phyloP scores from a whole-genome alignment of 2,329 filamentous ascomycete species.

The Apiospora hydei region DNA sequence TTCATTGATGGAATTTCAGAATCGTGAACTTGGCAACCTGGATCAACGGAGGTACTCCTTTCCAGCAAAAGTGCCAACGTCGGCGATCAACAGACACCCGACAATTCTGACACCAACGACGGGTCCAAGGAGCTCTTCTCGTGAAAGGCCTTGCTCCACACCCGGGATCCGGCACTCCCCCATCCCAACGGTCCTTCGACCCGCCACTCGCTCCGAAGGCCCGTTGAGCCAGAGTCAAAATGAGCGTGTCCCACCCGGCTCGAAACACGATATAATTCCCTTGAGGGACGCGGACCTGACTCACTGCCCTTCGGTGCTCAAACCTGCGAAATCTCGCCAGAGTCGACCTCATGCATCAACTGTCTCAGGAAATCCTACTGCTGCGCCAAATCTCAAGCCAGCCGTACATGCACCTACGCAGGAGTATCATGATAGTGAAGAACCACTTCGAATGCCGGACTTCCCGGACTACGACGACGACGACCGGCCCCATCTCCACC shows the following conservation, averaged over 20 bases:
- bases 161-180: conserved; percentile 4
- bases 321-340: conserved; percentile 24
- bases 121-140: conserved; percentile 26
- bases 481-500: conserved; percentile 23
- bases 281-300: neutral
- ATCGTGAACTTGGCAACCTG: conserved; percentile 36
- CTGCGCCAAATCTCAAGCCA: conserved; percentile 22
- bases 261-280: neutral
- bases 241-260: neutral
- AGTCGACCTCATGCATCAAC: conserved; percentile 2
- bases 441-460: neutral
- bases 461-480: neutral
- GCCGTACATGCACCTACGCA: neutral
- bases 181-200: conserved; percentile 16
- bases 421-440: neutral
- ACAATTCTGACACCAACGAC: conserved; percentile 31
- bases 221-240: neutral
- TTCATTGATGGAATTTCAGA: conserved; percentile 35
- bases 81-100: conserved; percentile 27
- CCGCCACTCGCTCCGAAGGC: conserved; percentile 1
- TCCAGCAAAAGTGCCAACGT: conserved; percentile 23
- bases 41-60: conserved; percentile 31
- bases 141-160: neutral
- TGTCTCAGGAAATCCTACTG: neutral
- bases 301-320: conserved; percentile 26